Evolutionary conservation across 768 basidiomycete species (phyloP).

Genomic region (Pulveroboletus sp.): DNA sequence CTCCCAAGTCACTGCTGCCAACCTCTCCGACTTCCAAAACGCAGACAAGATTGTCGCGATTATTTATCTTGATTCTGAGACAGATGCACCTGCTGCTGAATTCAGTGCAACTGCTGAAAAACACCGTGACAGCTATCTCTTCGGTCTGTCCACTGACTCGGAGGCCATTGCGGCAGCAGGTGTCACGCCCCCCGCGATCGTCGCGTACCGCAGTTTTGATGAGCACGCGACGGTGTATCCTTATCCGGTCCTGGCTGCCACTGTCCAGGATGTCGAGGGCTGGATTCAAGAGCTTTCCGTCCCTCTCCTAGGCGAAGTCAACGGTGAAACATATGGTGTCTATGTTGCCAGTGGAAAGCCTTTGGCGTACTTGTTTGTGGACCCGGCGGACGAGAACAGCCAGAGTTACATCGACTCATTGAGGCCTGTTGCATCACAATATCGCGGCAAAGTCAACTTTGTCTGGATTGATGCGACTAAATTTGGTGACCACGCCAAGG

Average conservation of each 20-base stretch:
- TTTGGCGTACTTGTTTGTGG: slow-evolving; percentile 92
- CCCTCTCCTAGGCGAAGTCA: slow-evolving; percentile 90
- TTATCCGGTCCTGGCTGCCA: slow-evolving; percentile 52
- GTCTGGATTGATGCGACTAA: slow-evolving; percentile 97
- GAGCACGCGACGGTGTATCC: slow-evolving; percentile 74
- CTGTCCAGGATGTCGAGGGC: slow-evolving; percentile 58
- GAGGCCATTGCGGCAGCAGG: slow-evolving; percentile 66
- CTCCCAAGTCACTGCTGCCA: slow-evolving; percentile 70
- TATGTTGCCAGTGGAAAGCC: slow-evolving; percentile 85
- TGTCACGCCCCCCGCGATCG: slow-evolving; percentile 77
- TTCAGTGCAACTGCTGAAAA: slow-evolving; percentile 81
- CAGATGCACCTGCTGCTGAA: slow-evolving; percentile 65
- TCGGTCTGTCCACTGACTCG: slow-evolving; percentile 79
- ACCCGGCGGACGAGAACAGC: slow-evolving; percentile 67
- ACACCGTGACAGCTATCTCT: slow-evolving; percentile 92
- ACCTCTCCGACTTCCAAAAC: slow-evolving; percentile 80
- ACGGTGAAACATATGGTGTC: slow-evolving; percentile 84
- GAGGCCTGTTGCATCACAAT: slow-evolving; percentile 73
- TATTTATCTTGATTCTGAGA: slow-evolving; percentile 75
- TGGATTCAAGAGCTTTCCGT: slow-evolving; percentile 85
- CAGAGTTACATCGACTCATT: slow-evolving; percentile 65
- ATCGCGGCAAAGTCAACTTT: slow-evolving; percentile 90
- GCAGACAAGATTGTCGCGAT: slow-evolving; percentile 90
- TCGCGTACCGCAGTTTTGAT: slow-evolving; percentile 92
- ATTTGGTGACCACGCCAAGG: slow-evolving; percentile 94